Conservation (phyloP, 2,329 filamentous ascomycete genomes). For the Rhytidhysteron rufulum region DNA sequence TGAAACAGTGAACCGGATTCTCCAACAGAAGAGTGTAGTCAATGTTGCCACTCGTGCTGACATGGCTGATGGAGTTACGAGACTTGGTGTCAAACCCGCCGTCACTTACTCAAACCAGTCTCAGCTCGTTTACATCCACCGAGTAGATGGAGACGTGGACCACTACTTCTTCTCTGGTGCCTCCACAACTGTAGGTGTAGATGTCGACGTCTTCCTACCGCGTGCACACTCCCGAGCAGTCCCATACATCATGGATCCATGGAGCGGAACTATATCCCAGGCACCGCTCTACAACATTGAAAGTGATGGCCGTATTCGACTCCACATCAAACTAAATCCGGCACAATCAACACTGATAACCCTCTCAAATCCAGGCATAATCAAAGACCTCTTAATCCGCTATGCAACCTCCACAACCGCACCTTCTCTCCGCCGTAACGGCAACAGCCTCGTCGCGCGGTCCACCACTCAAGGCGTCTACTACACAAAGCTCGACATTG, state of each 20-base stretch:
- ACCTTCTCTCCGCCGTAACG: background rate
- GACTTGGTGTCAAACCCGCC: background rate
- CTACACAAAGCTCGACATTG: background rate
- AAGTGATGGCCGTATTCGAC: background rate
- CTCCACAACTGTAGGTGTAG: background rate
- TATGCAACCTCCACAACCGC: background rate
- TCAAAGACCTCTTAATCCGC: background rate
- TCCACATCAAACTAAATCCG: background rate
- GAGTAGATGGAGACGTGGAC: slow-evolving; percentile 1
- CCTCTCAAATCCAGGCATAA: background rate
- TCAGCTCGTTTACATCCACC: background rate
- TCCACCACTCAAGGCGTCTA: background rate
- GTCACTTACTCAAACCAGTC: background rate
- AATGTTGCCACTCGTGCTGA: background rate
- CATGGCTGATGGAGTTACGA: background rate
- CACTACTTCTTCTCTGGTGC: background rate
- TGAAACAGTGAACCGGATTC: background rate
- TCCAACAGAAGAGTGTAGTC: background rate
- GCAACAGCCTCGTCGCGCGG: background rate
- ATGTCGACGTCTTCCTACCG: background rate
- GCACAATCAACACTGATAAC: background rate
- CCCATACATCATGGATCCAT: slow-evolving; percentile 1
- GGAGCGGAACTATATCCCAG: background rate
- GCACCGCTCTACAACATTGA: slow-evolving; percentile 1
- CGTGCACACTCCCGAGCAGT: background rate